Conservation (phyloP, 176 grass and related monocot genomes). For the Typha latifolia region DNA sequence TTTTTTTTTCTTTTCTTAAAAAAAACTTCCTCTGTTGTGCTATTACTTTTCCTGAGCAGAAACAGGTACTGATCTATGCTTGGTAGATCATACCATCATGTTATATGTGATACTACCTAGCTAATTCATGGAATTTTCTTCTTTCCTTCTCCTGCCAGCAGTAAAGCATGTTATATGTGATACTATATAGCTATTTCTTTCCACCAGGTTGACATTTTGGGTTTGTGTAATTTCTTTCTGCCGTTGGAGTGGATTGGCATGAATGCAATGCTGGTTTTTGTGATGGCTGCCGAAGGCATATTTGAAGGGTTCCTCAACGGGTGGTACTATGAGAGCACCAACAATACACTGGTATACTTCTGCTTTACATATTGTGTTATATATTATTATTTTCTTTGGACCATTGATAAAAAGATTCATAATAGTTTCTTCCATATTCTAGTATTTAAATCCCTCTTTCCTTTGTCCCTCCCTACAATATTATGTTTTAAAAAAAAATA, state of each 20-base stretch:
- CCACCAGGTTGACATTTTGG: slow-evolving; percentile 58
- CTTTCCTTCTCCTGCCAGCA: too few relatives aligned
- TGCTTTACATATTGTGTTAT: background rate
- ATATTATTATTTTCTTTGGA: background rate
- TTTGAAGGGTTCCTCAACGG: slow-evolving; percentile 97
- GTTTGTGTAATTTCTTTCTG: slow-evolving; percentile 27
- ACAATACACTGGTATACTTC: slow-evolving; percentile 73
- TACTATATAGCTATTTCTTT: too few relatives aligned
- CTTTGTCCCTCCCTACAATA: background rate
- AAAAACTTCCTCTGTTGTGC: too few relatives aligned
- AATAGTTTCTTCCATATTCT: too few relatives aligned
- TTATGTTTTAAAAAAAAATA: background rate
- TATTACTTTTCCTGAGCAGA: too few relatives aligned
- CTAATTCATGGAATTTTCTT: too few relatives aligned
- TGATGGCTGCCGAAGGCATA: slow-evolving; percentile 85
- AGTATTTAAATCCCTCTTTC: background rate
- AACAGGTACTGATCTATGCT: too few relatives aligned
- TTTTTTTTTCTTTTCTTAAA: too few relatives aligned
- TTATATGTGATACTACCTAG: too few relatives aligned
- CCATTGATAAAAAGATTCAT: background rate
- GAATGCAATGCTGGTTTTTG: slow-evolving; percentile 97
- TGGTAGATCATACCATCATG: too few relatives aligned
- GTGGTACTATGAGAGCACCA: slow-evolving; percentile 78
- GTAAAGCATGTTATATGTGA: too few relatives aligned
- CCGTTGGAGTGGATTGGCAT: slow-evolving; percentile 76